Evolutionary conservation across 495 filamentous ascomycete genomes (phyloP).

Genomic region (Friedmanniomyces simplex): DNA sequence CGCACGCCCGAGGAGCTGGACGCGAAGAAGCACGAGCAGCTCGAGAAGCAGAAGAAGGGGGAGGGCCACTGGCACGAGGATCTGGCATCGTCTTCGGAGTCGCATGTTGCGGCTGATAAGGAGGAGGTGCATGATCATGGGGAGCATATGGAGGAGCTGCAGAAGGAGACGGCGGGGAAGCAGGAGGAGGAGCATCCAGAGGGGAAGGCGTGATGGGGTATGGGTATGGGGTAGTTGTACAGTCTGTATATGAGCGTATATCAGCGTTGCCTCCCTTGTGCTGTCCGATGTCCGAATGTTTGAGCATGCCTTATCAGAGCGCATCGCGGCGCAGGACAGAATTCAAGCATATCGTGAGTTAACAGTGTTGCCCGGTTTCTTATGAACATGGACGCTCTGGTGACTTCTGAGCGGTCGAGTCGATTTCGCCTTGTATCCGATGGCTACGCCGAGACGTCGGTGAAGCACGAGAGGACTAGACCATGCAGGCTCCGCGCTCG

Average conservation of each 20-base stretch:
- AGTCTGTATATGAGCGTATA: not conserved
- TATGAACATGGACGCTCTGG: too few relatives aligned
- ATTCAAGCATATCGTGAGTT: too few relatives aligned
- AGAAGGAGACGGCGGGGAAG: conserved; percentile 26
- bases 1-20: conserved; percentile 24
- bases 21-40: conserved; percentile 25
- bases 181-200: conserved; percentile 20
- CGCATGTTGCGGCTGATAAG: conserved; percentile 25
- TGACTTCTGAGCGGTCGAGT: too few relatives aligned
- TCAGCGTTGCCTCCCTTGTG: not conserved
- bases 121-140: conserved; percentile 26
- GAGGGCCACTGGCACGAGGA: conserved; percentile 28
- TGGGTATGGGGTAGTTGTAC: not conserved
- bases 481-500: too few relatives aligned
- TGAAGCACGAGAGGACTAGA: too few relatives aligned
- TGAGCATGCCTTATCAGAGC: too few relatives aligned
- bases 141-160: conserved; percentile 28
- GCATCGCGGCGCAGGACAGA: too few relatives aligned
- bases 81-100: conserved; percentile 25
- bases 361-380: too few relatives aligned
- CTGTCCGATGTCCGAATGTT: too few relatives aligned
- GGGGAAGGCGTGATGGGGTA: conserved; percentile 2
- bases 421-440: too few relatives aligned
- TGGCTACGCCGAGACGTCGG: too few relatives aligned
- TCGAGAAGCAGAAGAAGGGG: conserved; percentile 29